Base-by-base conservation (phyloP, 1,139 yeast genomes). In the Candida sp. region DNA sequence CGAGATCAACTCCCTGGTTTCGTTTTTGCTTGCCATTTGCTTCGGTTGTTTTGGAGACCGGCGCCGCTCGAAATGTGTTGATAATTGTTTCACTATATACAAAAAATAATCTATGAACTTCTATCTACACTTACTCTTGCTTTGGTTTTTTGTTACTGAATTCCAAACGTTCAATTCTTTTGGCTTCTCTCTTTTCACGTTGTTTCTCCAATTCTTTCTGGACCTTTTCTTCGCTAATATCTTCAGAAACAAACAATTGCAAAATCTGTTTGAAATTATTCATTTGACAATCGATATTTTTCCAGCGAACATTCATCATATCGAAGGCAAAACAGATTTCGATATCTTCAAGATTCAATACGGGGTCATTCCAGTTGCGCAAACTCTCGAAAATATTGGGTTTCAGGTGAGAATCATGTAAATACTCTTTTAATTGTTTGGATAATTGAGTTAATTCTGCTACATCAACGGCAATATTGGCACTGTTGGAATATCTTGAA, bases 401-500 rank as follows among this genome's bases (percentile, higher is more conserved):
- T 3, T 44, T 41, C 5, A 54, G 48, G 5, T 54, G 54, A 39
- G 58, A 60, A 22, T 55, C 50, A 4, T 42, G 33, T 40, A 70
- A 51, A 49, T 70, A 70, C 4, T 57, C 46, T 39, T 55, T 54
- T 42, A 69, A 53, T 21, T 59, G 57, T 2, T 47, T 38, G 1
- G 68, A 59, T 41, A 61, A 51, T 15, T 43, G 42, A 5, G 44
- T 41, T 41, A 68, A 58, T 21, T 66, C 59, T 4, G 46, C 55
- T 22, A 53, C 46, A 35, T 58, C 67, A 3, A 59, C 53, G 2
- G 65, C 60, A 43, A 70, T 66, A 47, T 69, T 70, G 1, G 84
- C 88, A 33, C 82, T 65, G 51, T 81, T 82, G 4, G 95, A 90
- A 59, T 88, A 90, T 52, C 99, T 73, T 50, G 95, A 93, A 47